Evolutionary conservation across 768 basidiomycete species (phyloP), one percentile per base, ranked within the genome.

Genomic region (Ephemerocybe angulata): DNA sequence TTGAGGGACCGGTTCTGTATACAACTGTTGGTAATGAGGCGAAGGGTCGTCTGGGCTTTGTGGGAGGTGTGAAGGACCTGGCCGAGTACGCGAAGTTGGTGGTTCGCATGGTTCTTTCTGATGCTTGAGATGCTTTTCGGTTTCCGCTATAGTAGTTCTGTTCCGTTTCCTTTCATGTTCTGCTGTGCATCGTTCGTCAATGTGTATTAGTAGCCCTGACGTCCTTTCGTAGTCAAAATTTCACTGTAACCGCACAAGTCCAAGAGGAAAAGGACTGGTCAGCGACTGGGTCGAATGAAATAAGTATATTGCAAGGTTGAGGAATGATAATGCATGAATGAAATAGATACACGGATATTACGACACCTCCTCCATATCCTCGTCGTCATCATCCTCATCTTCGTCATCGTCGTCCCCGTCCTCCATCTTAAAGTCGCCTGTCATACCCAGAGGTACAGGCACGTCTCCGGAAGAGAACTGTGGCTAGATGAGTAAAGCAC

Each of bases 361-460:
- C 60, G 84, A 84, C 21, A 87, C 77, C 61, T 88, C 85, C 65
- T 88, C 87, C 86, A 88, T 88, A 58, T 81, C 80, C 4, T 80
- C 80, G 35, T 79, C 76, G 1, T 81, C 79, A 21, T 85, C 82
- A 52, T 80, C 80, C 2, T 82, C 81, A 19, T 81, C 79, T 1
- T 80, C 78, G 15, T 84, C 82, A 37, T 78, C 76, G 11, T 80
- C 78, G 24, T 78, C 77, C 0, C 73, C 76, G 6, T 73, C 78
- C 29, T 84, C 85, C 81, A 73, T 82, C 65, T 76, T 77, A 37
- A 73, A 63, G 55, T 75, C 76, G 7, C 61, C 62, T 11, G 62
- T 49, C 22, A 67, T 37, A 7, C 29, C 59, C 59, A 72, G 74
- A 1, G 75, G 63, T 5, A 71, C 73, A 22, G 78, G 72, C 4